phyloP scores from a whole-genome alignment of 2,329 filamentous ascomycete genomes.

The Zalaria obscura region DNA sequence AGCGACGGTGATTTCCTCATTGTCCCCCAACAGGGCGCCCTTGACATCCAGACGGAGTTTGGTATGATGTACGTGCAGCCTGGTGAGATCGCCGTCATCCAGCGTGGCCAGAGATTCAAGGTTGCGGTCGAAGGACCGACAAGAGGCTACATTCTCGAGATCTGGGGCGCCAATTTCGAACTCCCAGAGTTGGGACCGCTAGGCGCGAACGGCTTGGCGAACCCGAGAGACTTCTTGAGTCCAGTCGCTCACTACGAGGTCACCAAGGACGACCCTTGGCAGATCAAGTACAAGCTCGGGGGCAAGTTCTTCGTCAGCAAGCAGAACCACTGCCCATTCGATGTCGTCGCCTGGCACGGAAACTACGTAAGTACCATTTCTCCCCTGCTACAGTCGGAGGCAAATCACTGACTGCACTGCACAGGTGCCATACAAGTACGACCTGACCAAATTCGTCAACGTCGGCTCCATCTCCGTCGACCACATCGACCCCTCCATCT shows the following conservation, averaged over 20 bases:
- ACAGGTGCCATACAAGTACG: slow-evolving; percentile 29
- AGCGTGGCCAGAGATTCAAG: slow-evolving; percentile 23
- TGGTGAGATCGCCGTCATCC: slow-evolving; percentile 25
- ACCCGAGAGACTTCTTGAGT: slow-evolving; percentile 23
- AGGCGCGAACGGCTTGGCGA: slow-evolving; percentile 24
- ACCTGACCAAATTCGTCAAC: slow-evolving; percentile 33
- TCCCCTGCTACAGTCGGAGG: too few relatives aligned
- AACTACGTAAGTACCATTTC: slow-evolving; percentile 25
- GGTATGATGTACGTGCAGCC: slow-evolving; percentile 24
- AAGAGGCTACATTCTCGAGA: slow-evolving; percentile 24
- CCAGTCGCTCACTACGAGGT: slow-evolving; percentile 23
- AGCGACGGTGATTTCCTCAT: slow-evolving; percentile 26
- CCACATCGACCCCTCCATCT: slow-evolving; percentile 24
- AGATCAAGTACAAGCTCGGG: slow-evolving; percentile 22
- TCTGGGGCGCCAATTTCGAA: slow-evolving; percentile 26
- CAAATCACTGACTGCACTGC: too few relatives aligned
- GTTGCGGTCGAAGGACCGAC: slow-evolving; percentile 23
- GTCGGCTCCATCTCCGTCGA: slow-evolving; percentile 24
- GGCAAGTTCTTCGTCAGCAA: slow-evolving; percentile 18
- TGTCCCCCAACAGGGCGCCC: slow-evolving; percentile 19
- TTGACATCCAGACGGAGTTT: slow-evolving; percentile 25
- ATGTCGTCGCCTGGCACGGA: slow-evolving; percentile 27
- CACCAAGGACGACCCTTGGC: slow-evolving; percentile 19
- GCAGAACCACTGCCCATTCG: slow-evolving; percentile 27
- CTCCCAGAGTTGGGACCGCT: slow-evolving; percentile 24